phyloP scores from a whole-genome alignment of 1,284 basidiomycete genomes.

The Omphalotus olearius region DNA sequence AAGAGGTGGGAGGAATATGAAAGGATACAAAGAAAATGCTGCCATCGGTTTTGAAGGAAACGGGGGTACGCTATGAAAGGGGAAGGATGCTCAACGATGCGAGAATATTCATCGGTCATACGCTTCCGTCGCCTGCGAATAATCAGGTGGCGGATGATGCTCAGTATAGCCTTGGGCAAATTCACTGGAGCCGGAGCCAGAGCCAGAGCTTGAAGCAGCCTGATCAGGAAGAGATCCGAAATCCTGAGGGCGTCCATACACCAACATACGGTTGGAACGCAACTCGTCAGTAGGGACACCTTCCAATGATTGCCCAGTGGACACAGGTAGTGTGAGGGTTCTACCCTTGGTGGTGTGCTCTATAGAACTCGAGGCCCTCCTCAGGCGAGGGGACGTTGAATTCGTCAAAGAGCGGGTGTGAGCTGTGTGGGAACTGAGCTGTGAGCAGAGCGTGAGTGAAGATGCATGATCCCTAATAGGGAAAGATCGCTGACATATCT shows the following conservation, averaged over 20 bases:
- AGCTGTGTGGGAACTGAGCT: background rate
- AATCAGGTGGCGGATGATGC: conserved; percentile 19
- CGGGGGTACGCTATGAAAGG: background rate
- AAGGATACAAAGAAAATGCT: too few relatives aligned
- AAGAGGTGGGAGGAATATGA: too few relatives aligned
- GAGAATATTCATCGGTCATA: conserved; percentile 3
- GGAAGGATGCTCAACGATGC: background rate
- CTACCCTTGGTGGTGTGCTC: background rate
- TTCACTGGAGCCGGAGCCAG: background rate
- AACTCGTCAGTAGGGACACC: conserved; percentile 16
- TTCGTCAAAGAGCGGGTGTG: conserved; percentile 5
- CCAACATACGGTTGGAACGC: conserved; percentile 18
- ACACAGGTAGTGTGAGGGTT: background rate
- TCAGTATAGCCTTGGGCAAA: conserved; percentile 1
- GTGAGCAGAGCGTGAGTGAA: background rate
- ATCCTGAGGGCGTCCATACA: conserved; percentile 20
- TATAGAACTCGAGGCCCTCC: background rate
- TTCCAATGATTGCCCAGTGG: conserved; percentile 11
- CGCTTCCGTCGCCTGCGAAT: conserved; percentile 20
- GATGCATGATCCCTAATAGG: background rate
- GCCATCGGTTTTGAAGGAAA: too few relatives aligned
- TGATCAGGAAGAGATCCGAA: conserved; percentile 16
- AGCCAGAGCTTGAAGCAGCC: background rate
- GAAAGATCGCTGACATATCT: background rate
- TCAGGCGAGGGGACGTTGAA: conserved; percentile 12